Conservation (phyloP, 768 basidiomycete genomes). For the Kwoniella newhampshirensis region DNA sequence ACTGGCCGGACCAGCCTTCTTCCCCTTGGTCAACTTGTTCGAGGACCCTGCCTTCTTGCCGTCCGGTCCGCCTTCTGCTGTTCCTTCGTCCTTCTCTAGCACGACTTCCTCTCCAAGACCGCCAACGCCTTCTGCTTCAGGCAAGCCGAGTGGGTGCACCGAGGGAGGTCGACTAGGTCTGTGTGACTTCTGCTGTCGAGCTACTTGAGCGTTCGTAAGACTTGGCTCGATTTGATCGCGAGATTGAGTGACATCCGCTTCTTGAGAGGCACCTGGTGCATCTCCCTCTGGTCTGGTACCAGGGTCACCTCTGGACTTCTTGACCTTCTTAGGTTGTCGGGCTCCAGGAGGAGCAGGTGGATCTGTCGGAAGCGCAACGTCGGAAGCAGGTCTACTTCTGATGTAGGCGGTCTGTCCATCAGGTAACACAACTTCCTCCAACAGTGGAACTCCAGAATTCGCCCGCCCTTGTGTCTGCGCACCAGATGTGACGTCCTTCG, state of each 20-base stretch:
- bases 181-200: neutral
- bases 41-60: slow-evolving; percentile 11
- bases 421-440: slow-evolving; percentile 37
- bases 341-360: slow-evolving; percentile 10
- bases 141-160: slow-evolving; percentile 11
- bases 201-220: no score
- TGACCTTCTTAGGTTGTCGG: slow-evolving; percentile 10
- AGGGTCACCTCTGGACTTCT: slow-evolving; percentile 16
- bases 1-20: neutral
- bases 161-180: neutral
- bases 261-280: neutral
- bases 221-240: slow-evolving; percentile 15
- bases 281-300: slow-evolving; percentile 8
- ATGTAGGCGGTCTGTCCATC: slow-evolving; percentile 41
- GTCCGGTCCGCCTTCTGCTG: slow-evolving; percentile 1
- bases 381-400: slow-evolving; percentile 7
- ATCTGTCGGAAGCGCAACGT: neutral
- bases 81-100: slow-evolving; percentile 4
- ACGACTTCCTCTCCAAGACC: slow-evolving; percentile 15
- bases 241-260: slow-evolving; percentile 9
- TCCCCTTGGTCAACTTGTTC: slow-evolving; percentile 25
- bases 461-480: slow-evolving; percentile 11
- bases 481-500: neutral
- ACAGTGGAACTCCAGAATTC: slow-evolving; percentile 2
- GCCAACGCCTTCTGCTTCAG: slow-evolving; percentile 1